Evolutionary conservation across 1,284 basidiomycete species (phyloP).

Genomic region (Rhodotorula sp.): DNA sequence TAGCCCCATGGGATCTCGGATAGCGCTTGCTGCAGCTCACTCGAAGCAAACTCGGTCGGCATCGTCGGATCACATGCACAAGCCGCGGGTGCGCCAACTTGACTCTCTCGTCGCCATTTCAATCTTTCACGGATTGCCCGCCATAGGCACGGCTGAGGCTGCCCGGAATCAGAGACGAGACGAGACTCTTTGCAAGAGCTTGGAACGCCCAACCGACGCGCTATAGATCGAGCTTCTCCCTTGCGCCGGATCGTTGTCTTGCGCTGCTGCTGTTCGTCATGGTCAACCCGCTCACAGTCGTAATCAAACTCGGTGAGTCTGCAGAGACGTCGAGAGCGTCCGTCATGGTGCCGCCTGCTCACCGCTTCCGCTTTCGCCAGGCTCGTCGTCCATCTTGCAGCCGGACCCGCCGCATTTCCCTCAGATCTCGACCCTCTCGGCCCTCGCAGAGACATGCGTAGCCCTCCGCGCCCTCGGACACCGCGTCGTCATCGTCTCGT

Average conservation of each 20-base stretch:
- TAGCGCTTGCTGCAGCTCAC: slow-evolving; percentile 24
- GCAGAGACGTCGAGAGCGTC: too few species aligned
- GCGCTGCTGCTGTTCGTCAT: background rate
- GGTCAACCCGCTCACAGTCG: slow-evolving; percentile 58
- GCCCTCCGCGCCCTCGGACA: slow-evolving; percentile 76
- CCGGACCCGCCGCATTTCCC: slow-evolving; percentile 80
- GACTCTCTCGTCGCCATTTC: background rate
- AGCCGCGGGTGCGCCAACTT: background rate
- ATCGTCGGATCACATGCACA: background rate
- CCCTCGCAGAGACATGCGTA: slow-evolving; percentile 87
- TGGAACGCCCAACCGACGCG: background rate
- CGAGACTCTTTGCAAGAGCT: too few species aligned
- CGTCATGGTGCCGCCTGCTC: background rate
- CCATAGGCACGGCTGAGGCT: background rate
- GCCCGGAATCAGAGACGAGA: background rate
- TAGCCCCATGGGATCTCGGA: slow-evolving; percentile 31
- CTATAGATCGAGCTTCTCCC: background rate
- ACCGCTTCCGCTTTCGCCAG: slow-evolving; percentile 51
- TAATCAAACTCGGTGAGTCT: slow-evolving; percentile 75
- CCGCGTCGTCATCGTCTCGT: slow-evolving; percentile 90
- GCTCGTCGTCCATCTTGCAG: slow-evolving; percentile 90
- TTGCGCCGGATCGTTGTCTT: background rate
- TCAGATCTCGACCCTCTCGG: slow-evolving; percentile 82
- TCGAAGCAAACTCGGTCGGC: slow-evolving; percentile 16
- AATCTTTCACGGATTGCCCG: too few species aligned